Evolutionary conservation across 805 yeast species (phyloP), one percentile per base, ranked within the genome.

Genomic region (Candida pseudofarinosa): DNA sequence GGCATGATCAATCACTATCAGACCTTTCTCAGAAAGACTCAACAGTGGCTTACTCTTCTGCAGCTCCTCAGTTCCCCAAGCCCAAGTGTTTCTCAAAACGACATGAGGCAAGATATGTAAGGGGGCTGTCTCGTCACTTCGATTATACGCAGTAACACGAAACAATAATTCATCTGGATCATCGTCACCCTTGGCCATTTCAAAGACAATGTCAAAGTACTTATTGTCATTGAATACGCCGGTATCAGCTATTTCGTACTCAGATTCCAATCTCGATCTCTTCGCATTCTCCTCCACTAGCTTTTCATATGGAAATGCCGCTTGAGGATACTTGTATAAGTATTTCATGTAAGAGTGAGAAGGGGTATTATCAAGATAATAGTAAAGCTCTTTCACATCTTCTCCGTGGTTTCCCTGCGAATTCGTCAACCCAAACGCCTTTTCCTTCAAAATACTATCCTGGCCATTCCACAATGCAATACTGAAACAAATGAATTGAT

Each of bases 351-450:
- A 89, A 30, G 95, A 83, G 66, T 89, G 97, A 4, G 96, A 77
- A 5, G 97, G 97, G 10, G 95, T 86, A 65, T 88, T 89, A 66
- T 89, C 97, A 47, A 89, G 73, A 57, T 89, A 88, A 59, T 80
- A 89, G 60, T 86, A 86, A 51, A 82, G 62, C 57, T 86, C 95
- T 66, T 89, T 89, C 46, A 88, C 96, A 61, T 89, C 97, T 60
- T 89, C 97, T 43, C 97, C 97, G 62, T 89, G 97, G 61, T 90
- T 90, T 10, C 97, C 97, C 60, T 89, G 90, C 12, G 87, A 88
- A 40, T 95, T 95, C 19, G 96, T 88, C 33, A 88, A 76, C 2
- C 97, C 97, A 62, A 83, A 89, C 48, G 85, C 71, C 50, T 88
- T 82, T 59, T 89, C 97, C 63, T 89, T 89, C 61, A 89, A 73